A percentile compares a stretch with the other conserved stretches of the same genome.
Conservation (phyloP, 2,329 filamentous ascomycete species). For the Cladophialophora psammophila region DNA sequence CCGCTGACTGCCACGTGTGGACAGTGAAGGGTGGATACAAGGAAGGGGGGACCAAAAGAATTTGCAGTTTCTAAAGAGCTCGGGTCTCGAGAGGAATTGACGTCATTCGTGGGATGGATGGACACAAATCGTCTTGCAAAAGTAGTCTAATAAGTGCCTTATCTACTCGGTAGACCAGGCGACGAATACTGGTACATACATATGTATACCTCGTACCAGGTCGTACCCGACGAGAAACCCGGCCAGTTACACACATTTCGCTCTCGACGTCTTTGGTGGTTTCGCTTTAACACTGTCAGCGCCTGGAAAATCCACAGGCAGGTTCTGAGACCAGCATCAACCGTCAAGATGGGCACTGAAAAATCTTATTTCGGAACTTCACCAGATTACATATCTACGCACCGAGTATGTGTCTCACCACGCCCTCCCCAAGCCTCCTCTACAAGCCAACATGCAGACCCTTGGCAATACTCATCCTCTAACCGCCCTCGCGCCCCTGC, state of each 20-base stretch:
- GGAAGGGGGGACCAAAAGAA: not conserved
- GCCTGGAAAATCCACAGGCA: not conserved
- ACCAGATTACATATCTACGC: slow-evolving; percentile 10
- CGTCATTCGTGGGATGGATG: not conserved
- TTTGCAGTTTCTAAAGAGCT: not conserved
- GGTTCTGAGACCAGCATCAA: not conserved
- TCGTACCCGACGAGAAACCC: no score
- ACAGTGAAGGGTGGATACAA: not conserved
- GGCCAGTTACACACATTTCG: not conserved
- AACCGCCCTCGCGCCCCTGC: not conserved
- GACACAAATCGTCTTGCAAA: not conserved
- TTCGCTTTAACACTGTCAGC: not conserved
- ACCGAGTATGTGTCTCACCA: slow-evolving; percentile 19
- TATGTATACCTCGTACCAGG: no score
- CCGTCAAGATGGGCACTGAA: not conserved
- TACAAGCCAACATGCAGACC: not conserved
- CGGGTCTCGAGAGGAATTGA: not conserved
- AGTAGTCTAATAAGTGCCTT: no score
- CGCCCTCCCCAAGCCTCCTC: not conserved
- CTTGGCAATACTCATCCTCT: not conserved
- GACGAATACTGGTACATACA: no score
- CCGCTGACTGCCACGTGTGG: not conserved
- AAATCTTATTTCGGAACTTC: slow-evolving; percentile 5
- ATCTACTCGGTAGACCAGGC: no score
- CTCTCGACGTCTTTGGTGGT: not conserved